Base-by-base conservation (phyloP, 441 rosid species). In the Raphanus hybrid region DNA sequence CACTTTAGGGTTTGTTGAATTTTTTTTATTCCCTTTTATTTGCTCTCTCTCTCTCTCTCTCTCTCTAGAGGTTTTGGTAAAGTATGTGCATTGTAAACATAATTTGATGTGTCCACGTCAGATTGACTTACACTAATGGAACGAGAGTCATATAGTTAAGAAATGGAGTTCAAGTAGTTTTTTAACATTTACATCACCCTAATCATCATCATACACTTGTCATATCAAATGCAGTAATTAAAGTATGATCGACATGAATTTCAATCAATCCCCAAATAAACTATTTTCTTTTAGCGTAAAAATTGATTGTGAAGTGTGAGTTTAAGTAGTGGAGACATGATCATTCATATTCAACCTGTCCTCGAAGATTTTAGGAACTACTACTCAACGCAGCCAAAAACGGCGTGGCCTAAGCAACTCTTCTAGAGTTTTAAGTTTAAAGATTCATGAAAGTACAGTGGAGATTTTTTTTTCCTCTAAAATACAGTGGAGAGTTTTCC, bases 1-100 rank as follows among this genome's bases (percentile, higher is more conserved):
- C 88, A 55, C 69, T 52, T 79, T 84, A 16, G 3, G 8, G 50
- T 75, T 69, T 65, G 79, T 70, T 75, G 79, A 70, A 58, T 69
- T 64, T 16, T 57, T 50, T 50, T 0, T 14, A 3, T 15, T 50
- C 8, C 6, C 6, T 14, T 14, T 14, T 50, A n/a, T 64, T 74
- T 52, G 20, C 9, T 35, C 48, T 75, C 27, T 60, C 55, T 61
- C 10, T 20, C 11, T 18, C 27, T 57, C 9, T 35, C 48, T 75
- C 27, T 60, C 55, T 61, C 10, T 60, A 60, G 10, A 59, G 48
- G 20, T 62, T 35, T n/a, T 14, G 32, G 63, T 50, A 76, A 70
- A 70, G 71, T 57, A 2, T 77, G 41, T 57, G 58, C 58, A 52
- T 57, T 63, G 23, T 39, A 8, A 6, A 71, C 64, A 59, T 11